Base-by-base conservation (phyloP, 192 early-diverging fungal genomes). In the Powellomyces hirtus region DNA sequence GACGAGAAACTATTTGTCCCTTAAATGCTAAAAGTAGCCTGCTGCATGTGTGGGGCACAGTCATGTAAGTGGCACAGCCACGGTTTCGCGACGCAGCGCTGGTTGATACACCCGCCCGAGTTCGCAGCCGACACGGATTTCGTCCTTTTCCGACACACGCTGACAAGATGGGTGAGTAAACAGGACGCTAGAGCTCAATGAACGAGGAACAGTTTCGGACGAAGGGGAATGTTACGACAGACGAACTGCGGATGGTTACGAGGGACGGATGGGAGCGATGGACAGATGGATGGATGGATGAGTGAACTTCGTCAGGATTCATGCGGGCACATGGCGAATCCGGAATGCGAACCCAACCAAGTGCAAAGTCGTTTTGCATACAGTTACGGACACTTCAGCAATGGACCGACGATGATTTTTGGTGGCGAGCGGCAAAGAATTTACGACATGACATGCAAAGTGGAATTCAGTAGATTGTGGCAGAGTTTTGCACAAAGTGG, bases 211-310 rank as follows among this genome's bases (percentile, higher is more conserved):
- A n/a, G n/a, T n/a, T n/a, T n/a, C n/a, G n/a, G n/a, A n/a, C n/a
- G n/a, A n/a, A n/a, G n/a, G n/a, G n/a, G n/a, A n/a, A n/a, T n/a
- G n/a, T n/a, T n/a, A n/a, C n/a, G n/a, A n/a, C n/a, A n/a, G n/a
- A n/a, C n/a, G n/a, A n/a, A n/a, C n/a, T n/a, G n/a, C n/a, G n/a
- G n/a, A n/a, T n/a, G n/a, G n/a, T n/a, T n/a, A n/a, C n/a, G n/a
- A n/a, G n/a, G n/a, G n/a, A n/a, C n/a, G n/a, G n/a, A n/a, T n/a
- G n/a, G n/a, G 10, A 53, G 51, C 51, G 16, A 53, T 27, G 31
- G 59, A 60, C 29, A 37, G 64, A 37, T 66, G 46, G 64, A 53
- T 55, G 64, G 64, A 66, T 38, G 50, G 62, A 63, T 63, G 38
- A 45, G 29, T 66, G 62, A 38, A 62, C n/a, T n/a, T 18, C 44